Evolutionary conservation across 371 early-diverging fungal species (phyloP).

Genomic region (Capillidium rhysosporum): DNA sequence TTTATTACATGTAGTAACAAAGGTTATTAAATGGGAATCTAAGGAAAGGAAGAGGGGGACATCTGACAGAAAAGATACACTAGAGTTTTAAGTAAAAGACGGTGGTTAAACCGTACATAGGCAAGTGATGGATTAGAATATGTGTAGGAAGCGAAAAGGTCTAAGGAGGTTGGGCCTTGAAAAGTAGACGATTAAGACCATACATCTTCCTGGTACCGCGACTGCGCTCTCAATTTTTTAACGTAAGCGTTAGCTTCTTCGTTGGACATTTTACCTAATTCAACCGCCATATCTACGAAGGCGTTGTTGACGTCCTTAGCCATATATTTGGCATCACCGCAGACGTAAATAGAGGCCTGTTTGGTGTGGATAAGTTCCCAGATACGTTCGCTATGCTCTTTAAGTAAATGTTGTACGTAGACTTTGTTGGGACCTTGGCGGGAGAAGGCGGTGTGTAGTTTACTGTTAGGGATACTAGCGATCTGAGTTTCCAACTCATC

Average conservation of each 20-base stretch:
- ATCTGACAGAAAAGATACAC: too few species aligned
- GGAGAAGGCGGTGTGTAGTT: constrained; percentile 70
- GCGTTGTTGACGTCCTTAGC: constrained; percentile 69
- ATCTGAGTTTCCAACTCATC: constrained; percentile 57
- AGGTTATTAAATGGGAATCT: too few species aligned
- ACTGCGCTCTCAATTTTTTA: constrained; percentile 54
- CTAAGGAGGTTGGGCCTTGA: neutral
- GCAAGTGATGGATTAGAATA: neutral
- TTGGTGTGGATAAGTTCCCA: constrained; percentile 52
- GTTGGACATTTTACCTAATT: constrained; percentile 41
- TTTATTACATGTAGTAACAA: too few species aligned
- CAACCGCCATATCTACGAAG: constrained; percentile 43
- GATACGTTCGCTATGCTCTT: constrained; percentile 33
- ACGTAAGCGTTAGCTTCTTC: constrained; percentile 54
- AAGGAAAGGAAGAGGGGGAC: too few species aligned
- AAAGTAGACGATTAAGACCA: constrained; percentile 59
- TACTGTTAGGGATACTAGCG: constrained; percentile 24
- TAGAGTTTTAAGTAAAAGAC: too few species aligned
- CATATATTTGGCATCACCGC: constrained; percentile 94
- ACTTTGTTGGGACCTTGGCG: constrained; percentile 58
- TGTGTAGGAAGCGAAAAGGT: neutral
- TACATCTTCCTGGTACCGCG: constrained; percentile 88
- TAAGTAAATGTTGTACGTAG: constrained; percentile 69
- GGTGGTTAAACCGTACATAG: too few species aligned
- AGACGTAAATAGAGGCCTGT: constrained; percentile 73